Evolutionary conservation across 1,284 basidiomycete genomes (phyloP), one percentile per base, ranked within the genome.

Genomic region (Ganoderma lucidum): DNA sequence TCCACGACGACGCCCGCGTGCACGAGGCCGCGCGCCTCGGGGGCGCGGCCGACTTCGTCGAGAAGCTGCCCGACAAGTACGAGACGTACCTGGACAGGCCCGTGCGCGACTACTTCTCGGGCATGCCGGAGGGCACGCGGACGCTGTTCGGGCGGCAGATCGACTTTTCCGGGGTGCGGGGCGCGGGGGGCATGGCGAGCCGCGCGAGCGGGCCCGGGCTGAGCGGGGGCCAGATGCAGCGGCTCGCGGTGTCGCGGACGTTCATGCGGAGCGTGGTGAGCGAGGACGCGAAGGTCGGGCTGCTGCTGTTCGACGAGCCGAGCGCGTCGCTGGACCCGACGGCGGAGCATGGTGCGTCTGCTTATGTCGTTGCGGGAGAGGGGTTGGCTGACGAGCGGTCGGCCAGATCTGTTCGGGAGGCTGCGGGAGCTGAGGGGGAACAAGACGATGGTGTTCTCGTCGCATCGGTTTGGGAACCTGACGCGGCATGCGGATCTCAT

Each of bases 221-320:
- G 58, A 91, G 90, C 68, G 93, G 93, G 0, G 93, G 93, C 0
- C 91, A 94, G 79, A 89, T 92, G 87, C 92, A 94, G 74, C 81
- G 91, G 61, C 85, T 94, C 64, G 92, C 92, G 19, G 68, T 69
- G 64, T 89, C 93, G n/a, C 84, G 93, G 64, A 93, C 88, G 42
- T 94, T 94, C 77, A 93, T 94, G 92, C 86, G 90, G 12, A 89
- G 91, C 6, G 82, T 90, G 5, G 81, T 85, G 9, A 84, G 86
- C 3, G 86, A 88, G 56, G 83, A 83, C 64, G 72, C 80, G n/a
- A 73, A 77, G 2, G 87, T 93, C n/a, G 90, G 91, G 0, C 78
- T 94, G 48, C 76, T 93, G 65, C 82, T 93, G 15, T 93, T 94
- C 72, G 93, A 94, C 72, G 93, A 94, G 74, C 93, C 93, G 0